phyloP scores from a whole-genome alignment of 495 filamentous ascomycete genomes.

The Pseudevernia furfuracea region DNA sequence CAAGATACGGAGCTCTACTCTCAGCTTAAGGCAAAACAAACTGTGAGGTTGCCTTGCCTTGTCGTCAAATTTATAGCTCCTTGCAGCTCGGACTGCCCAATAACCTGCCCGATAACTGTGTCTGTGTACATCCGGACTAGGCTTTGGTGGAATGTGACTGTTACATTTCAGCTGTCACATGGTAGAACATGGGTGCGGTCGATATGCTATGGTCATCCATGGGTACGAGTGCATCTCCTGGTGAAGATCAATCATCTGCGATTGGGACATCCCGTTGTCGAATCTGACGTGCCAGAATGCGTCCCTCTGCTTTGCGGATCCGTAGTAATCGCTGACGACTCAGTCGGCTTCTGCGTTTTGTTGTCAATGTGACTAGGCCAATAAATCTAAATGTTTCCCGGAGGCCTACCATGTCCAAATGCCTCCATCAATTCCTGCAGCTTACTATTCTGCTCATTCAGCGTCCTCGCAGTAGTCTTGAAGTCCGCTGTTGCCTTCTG shows the following conservation, averaged over 20 bases:
- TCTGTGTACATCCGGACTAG: neutral
- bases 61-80: neutral
- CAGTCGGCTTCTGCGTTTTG: neutral
- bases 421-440: conserved; percentile 51
- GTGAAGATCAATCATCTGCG: neutral
- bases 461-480: conserved; percentile 42
- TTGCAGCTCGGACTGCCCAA: neutral
- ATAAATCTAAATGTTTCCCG: conserved; percentile 57
- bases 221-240: neutral
- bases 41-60: neutral
- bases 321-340: neutral
- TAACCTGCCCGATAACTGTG: no score
- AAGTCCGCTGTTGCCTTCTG: conserved; percentile 44
- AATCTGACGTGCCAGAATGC: neutral
- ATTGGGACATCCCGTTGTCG: neutral
- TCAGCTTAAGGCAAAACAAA: no score
- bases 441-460: conserved; percentile 49
- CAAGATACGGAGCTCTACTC: neutral
- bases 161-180: neutral
- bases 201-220: neutral
- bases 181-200: neutral
- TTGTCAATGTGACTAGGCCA: conserved; percentile 35
- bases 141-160: neutral
- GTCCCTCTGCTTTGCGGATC: neutral
- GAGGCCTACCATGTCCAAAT: conserved; percentile 52